Evolutionary conservation across 345 rosid species (phyloP), one percentile per base, ranked within the genome.

Genomic region (Noccaea bulbosa): DNA sequence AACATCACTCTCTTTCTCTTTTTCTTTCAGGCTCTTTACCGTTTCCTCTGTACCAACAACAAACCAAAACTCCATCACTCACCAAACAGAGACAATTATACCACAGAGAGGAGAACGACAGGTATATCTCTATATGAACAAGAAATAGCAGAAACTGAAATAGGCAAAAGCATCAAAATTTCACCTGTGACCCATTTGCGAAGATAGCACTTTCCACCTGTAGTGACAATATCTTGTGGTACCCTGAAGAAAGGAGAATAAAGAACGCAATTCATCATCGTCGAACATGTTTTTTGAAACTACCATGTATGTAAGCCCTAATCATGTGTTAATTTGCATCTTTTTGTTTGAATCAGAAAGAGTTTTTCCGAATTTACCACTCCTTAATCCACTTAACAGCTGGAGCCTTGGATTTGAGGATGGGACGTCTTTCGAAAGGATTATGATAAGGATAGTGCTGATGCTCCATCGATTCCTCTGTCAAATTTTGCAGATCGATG

Each of bases 151-250:
- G 5, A 64, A 15, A 44, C 7, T n/a, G 3, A 34, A 32, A 9
- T 1, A 20, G 38, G 48, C 14, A 8, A 62, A 62, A 17, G 10
- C 17, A 60, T 48, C 15, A 4, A n/a, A n/a, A 65, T 56, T 53
- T 76, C 55, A 89, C 96, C 98, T 59, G 90, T 84, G 45, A 94
- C 88, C 99, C 97, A 94, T 83, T 81, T 94, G 60, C 81, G 79
- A 72, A 94, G 77, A 76, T 59, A 81, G 70, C 98, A 94, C 87
- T 88, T 94, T 17, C 96, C 96, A 63, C 98, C 98, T 50, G 92
- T 94, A 3, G 98, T 93, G 20, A 87, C 91, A 67, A 88, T 86
- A 81, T 94, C 98, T 80, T 91, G 99, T 15, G 99, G 99, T 57
- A 92, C 98, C 99, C 99, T 94, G 63, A 70, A 22, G 33, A 58